phyloP scores from a whole-genome alignment of 1,284 basidiomycete genomes.

The Cutaneotrichosporon arboriforme region DNA sequence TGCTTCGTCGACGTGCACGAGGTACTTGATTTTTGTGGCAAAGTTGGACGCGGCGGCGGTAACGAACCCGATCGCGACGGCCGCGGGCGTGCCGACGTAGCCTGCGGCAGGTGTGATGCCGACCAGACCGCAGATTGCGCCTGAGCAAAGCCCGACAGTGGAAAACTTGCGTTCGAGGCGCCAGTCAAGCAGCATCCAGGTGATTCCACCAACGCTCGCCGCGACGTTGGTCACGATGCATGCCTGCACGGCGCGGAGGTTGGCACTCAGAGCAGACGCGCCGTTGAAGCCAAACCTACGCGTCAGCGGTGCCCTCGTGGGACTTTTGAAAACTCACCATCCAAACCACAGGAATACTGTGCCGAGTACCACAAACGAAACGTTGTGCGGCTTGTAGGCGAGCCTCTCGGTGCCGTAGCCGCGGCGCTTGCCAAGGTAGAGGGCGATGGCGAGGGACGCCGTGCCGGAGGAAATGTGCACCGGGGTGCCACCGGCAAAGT shows the following conservation, averaged over 20 bases:
- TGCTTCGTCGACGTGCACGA: constrained; percentile 62
- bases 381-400: constrained; percentile 77
- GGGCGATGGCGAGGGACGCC: constrained; percentile 82
- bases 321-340: no score
- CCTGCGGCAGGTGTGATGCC: constrained; percentile 85
- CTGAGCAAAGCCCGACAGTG: constrained; percentile 92
- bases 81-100: constrained; percentile 74
- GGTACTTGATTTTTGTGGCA: constrained; percentile 79
- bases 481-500: constrained; percentile 93
- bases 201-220: constrained; percentile 77
- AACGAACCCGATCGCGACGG: constrained; percentile 78
- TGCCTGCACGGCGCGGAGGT: constrained; percentile 80
- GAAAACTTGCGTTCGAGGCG: constrained; percentile 89
- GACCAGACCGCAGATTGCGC: constrained; percentile 79
- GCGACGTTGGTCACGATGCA: constrained; percentile 90
- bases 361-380: constrained; percentile 82
- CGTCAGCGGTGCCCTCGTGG: no score
- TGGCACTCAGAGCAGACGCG: constrained; percentile 61
- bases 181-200: constrained; percentile 95
- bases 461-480: constrained; percentile 89
- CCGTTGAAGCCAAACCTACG: constrained; percentile 76
- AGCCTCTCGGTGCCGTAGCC: constrained; percentile 90
- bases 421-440: constrained; percentile 81
- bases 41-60: constrained; percentile 85
- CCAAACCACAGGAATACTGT: constrained; percentile 96